phyloP scores from a whole-genome alignment of 192 early-diverging fungal species.

The Rhizoclosmatium sp. region DNA sequence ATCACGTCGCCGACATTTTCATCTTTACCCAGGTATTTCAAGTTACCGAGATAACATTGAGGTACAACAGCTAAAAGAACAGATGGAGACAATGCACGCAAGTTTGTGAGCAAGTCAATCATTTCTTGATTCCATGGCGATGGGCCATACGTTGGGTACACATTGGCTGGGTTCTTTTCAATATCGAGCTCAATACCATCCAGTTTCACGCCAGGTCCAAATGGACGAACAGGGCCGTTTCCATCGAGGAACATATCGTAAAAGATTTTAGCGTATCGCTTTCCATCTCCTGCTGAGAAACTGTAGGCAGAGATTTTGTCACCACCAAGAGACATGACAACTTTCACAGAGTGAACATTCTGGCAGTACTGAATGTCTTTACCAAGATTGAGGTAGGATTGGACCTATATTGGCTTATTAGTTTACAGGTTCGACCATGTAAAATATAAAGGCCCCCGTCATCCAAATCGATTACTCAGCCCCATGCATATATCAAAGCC shows the following conservation, averaged over 20 bases:
- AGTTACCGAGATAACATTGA: slow-evolving; percentile 9
- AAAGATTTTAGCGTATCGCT: slow-evolving; percentile 16
- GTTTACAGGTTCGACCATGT: no score
- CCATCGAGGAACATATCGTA: slow-evolving; percentile 34
- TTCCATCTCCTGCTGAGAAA: slow-evolving; percentile 21
- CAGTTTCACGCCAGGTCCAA: slow-evolving; percentile 21
- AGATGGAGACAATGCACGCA: slow-evolving; percentile 8
- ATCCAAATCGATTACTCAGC: no score
- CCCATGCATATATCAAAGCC: no score
- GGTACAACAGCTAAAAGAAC: slow-evolving; percentile 17
- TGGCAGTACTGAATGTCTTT: slow-evolving; percentile 26
- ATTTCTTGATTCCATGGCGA: slow-evolving; percentile 12
- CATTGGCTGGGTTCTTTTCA: slow-evolving; percentile 25
- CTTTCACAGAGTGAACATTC: background rate
- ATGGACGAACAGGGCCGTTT: slow-evolving; percentile 8
- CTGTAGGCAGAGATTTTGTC: slow-evolving; percentile 22
- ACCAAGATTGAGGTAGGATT: background rate
- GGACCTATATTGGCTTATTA: no score
- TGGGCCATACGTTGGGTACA: background rate
- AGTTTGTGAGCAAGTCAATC: background rate
- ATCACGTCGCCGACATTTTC: slow-evolving; percentile 26
- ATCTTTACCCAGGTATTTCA: slow-evolving; percentile 10
- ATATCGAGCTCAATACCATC: slow-evolving; percentile 30
- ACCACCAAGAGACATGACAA: slow-evolving; percentile 25
- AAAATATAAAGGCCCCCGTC: no score